A percentile compares a stretch with the other conserved stretches of the same genome.
phyloP scores from a whole-genome alignment of 352 stramenopile genomes.

The Phytopythium ostracodes region DNA sequence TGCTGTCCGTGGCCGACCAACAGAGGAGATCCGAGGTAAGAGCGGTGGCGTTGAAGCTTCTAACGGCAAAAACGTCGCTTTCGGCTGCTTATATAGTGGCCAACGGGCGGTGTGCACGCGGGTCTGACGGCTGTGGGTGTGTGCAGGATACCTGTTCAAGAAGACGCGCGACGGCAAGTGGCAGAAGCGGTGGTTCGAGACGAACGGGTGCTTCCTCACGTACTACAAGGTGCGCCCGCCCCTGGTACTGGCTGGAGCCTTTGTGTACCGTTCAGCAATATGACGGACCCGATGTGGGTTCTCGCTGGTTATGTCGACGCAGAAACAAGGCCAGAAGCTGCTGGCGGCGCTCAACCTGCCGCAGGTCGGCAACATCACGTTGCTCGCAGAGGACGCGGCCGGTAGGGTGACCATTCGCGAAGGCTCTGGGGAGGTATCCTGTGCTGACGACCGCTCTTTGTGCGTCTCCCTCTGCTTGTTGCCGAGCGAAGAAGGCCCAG shows the following conservation, averaged over 20 bases:
- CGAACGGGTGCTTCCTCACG: constrained; percentile 96
- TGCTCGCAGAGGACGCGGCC: constrained; percentile 65
- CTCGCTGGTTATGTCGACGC: background rate
- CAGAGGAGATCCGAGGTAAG: constrained; percentile 61
- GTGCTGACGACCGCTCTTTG: background rate
- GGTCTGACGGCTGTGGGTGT: background rate
- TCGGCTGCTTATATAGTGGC: too few relatives aligned
- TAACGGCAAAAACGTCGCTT: too few relatives aligned
- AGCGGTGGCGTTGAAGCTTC: too few relatives aligned
- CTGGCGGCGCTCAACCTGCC: constrained; percentile 90
- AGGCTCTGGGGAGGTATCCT: background rate
- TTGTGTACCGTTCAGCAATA: background rate
- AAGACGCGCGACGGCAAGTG: constrained; percentile 93
- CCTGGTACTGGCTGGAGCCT: constrained; percentile 16
- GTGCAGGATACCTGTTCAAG: constrained; percentile 92
- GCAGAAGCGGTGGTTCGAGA: constrained; percentile 99
- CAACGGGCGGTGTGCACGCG: too few relatives aligned
- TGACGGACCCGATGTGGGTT: constrained; percentile 2
- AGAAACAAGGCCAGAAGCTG: constrained; percentile 94
- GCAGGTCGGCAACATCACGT: constrained; percentile 85
- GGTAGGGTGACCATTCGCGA: constrained; percentile 18
- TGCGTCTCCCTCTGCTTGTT: background rate
- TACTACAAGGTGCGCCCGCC: constrained; percentile 95
- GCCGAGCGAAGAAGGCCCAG: constrained; percentile 51
- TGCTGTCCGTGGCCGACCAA: background rate